Evolutionary conservation across 2,329 filamentous ascomycete species (phyloP), one percentile per base, ranked within the genome.

Genomic region (Fusarium paranaense): DNA sequence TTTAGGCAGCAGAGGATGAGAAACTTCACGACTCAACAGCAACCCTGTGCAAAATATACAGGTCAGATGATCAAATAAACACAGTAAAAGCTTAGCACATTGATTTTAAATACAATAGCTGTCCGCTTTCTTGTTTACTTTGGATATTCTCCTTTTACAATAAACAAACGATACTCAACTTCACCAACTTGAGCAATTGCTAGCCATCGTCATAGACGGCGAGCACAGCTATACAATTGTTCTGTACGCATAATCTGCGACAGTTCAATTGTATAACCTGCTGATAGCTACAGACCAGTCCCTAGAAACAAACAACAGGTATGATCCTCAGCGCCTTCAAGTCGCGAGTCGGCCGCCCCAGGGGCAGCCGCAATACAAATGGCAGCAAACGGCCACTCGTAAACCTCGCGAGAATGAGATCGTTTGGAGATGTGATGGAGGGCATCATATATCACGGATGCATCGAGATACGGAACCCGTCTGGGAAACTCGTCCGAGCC

Each of bases 1-100:
- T 57, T 38, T 58, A 58, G 56, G 56, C 56, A 58, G 56, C 56
- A 58, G 54, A 27, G n/a, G 52, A 57, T 57, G 35, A 59, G 56
- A 59, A 59, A 52, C 27, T 52, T 32, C 27, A 52, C 47, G 47
- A 20, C 47, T 10, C 25, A 38, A 38, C 56, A 38, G 11, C 18
- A 52, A 32, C 27, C 18, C 27, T 52, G 47, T 32, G 47, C n/a
- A 27, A 20, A 32, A 1, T 14, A n/a, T 8, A n/a, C 6, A 52
- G n/a, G 47, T 32, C 27, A 52, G 10, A 52, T 52, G 47, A 32
- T 9, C 27, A 20, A 20, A 30, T n/a, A 20, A 5, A 20, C 18
- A 52, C 18, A 52, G 47, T 0, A 4, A 14, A 20, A 14, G 3
- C 3, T 5, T 1, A 52, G 13, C 2, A 32, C 1, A 14, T 52